Evolutionary conservation across 495 filamentous ascomycete species (phyloP).

Genomic region (Hyaloscypha bicolor): DNA sequence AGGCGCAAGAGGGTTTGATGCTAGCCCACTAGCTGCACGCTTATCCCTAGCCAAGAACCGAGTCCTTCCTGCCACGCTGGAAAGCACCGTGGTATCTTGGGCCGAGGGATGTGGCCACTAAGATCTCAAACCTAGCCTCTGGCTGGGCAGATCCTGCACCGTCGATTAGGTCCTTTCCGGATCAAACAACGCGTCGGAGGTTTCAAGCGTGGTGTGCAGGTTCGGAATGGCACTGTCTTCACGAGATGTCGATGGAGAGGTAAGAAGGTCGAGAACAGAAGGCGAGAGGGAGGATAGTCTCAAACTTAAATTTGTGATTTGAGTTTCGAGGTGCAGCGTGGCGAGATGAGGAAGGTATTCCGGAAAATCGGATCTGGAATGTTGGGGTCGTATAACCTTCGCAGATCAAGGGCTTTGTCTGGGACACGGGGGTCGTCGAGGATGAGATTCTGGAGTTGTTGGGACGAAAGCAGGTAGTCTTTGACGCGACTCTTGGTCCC

Average conservation of each 20-base stretch:
- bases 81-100: not conserved
- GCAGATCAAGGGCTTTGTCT: not conserved
- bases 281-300: not conserved
- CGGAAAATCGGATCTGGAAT: not conserved
- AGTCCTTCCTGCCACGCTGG: not conserved
- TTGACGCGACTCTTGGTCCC: slow-evolving; percentile 11
- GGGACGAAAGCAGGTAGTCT: slow-evolving; percentile 3
- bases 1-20: slow-evolving; percentile 1
- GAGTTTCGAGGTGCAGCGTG: slow-evolving; percentile 9
- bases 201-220: not conserved
- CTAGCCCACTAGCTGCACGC: slow-evolving; percentile 8
- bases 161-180: not conserved
- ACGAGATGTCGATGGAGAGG: slow-evolving; percentile 13
- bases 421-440: not conserved
- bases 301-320: slow-evolving; percentile 19
- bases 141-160: slow-evolving; percentile 13
- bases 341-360: slow-evolving; percentile 9
- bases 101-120: slow-evolving; percentile 18
- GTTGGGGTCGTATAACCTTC: not conserved
- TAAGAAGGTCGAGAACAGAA: slow-evolving; percentile 7
- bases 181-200: not conserved
- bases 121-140: slow-evolving; percentile 2
- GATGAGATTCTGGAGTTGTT: not conserved
- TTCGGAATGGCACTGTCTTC: not conserved
- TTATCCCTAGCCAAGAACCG: slow-evolving; percentile 7